Evolutionary conservation across 2,329 filamentous ascomycete genomes (phyloP), one percentile per base, ranked within the genome.

Genomic region (Colletotrichum sp.): DNA sequence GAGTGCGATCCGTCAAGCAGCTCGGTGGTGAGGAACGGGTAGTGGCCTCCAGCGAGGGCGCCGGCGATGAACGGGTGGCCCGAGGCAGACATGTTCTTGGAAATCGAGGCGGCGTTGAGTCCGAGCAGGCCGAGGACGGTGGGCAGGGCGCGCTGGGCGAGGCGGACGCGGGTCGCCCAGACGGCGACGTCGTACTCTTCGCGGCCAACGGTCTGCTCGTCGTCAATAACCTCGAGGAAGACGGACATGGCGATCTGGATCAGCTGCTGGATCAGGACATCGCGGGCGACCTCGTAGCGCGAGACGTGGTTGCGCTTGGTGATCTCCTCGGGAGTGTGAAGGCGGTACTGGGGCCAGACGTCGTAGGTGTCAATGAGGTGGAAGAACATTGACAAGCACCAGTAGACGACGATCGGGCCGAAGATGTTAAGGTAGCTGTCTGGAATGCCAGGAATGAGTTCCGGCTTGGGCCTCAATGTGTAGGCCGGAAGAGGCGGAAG

Each of bases 291-390:
- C 81, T 98, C 94, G 86, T 91, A 95, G 77, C 95, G 92, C 63
- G 94, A 92, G 69, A 95, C 96, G 82, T 95, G 95, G 85, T 98
- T 98, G 80, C 96, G 92, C 84, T 95, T 95, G 43, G 93, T 84
- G 78, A 99, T 94, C 85, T 99, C 96, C 68, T 95, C 96, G 16
- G 97, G 97, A 0, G 97, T 99, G 86, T 99, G 97, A 57, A 99
- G 90, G 78, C 97, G 94, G 86, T 99, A 98, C 81, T 98, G 92
- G 21, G 96, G 93, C 84, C 96, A 98, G 48, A 96, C 87, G 84
- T 98, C 95, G 86, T 93, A 93, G 74, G 93, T 88, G 86, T 99
- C 97, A 81, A 99, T 93, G 79, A 93, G 82, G 88, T 99, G 96
- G 87, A 98, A 99, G 83, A 96, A 86, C 83, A 95, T 86, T 24